Base-by-base conservation (phyloP, 2,329 filamentous ascomycete genomes). In the Fusarium acutatum region DNA sequence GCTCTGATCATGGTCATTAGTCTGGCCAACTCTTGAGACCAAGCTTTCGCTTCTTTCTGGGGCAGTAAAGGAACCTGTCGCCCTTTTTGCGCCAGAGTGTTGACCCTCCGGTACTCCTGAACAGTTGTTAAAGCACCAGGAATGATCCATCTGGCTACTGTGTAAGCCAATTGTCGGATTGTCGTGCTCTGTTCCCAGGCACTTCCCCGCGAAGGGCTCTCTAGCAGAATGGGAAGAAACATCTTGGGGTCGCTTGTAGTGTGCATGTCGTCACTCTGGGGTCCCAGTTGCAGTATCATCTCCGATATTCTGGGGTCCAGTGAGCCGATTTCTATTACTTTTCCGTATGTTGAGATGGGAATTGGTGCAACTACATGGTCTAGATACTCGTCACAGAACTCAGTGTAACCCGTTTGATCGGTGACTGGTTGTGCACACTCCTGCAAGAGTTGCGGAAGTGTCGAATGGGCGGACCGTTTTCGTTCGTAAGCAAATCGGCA, bases 191-290 rank as follows among this genome's bases (percentile, higher is more conserved):
- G 82, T 60, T 86, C 84, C 89, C 90, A 91, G 22, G 88, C 87
- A 74, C 86, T 90, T 47, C 85, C 85, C 35, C 86, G 85, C n/a
- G 80, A 77, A 24, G 87, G 86, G 64, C 86, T 87, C 71, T 92
- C 90, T 15, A 90, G 82, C 1, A 94, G 80, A 28, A 91, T 85
- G 0, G 92, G 91, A 2, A 95, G 84, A 78, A 92, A 95, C 18
- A 94, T 85, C 44, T 86, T 81, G 18, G 56, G 26, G 10, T 73
- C 38, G 26, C 43, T 22, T 3, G 82, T 76, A 2, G 72, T 65
- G 6, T 80, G 69, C 5, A 63, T 64, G 24, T 53, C 49, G 35
- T 59, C 41, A 26, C 50, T 52, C 4, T 67, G 34, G 13, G 50
- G 32, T 4, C 69, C 68, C 49, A 83, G 50, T 54, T 83, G 81